Percentiles rank a stretch among this genome's conserved stretches.
These are phyloP conservation scores for Penicillium diatomitis DNA, from an alignment of 495 filamentous ascomycete genomes.

Conservation along the genomic window DNA sequence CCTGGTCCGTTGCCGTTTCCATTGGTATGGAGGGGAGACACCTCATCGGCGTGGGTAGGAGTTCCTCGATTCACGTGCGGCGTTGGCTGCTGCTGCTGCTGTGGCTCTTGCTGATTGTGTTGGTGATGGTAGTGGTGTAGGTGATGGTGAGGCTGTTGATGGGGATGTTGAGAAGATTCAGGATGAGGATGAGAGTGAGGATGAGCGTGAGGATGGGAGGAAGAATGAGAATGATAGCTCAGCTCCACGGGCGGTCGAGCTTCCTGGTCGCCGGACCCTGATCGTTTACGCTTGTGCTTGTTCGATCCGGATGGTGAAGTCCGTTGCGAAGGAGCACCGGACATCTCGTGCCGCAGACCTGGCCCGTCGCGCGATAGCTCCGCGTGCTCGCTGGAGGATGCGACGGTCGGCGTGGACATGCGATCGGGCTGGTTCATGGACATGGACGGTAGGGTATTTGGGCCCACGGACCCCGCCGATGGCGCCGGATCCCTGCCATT, in stretches of 20 bases:
- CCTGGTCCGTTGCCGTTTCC: slow-evolving; percentile 10
- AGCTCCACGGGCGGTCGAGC: slow-evolving; percentile 1
- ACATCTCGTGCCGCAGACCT: background rate
- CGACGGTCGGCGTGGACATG: background rate
- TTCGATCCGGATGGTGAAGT: slow-evolving; percentile 18
- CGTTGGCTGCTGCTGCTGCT: no score
- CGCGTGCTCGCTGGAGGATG: background rate
- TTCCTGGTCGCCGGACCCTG: slow-evolving; percentile 27
- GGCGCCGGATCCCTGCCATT: slow-evolving; percentile 34
- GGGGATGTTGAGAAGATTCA: background rate
- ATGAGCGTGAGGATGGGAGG: no score
- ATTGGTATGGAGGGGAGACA: slow-evolving; percentile 9
- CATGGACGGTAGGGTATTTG: background rate
- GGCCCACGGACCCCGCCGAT: background rate
- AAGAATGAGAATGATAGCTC: background rate
- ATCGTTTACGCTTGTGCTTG: slow-evolving; percentile 35
- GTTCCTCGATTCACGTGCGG: background rate
- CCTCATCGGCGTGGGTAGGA: slow-evolving; percentile 1
- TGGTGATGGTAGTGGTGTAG: background rate
- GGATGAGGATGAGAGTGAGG: no score
- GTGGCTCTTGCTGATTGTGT: no score
- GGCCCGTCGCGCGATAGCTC: background rate
- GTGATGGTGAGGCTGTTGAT: background rate
- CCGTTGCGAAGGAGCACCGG: slow-evolving; percentile 10
- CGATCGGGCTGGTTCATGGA: slow-evolving; percentile 1